Evolutionary conservation across 2,329 filamentous ascomycete genomes (phyloP).

Genomic region (Arthrocladium fulminans): DNA sequence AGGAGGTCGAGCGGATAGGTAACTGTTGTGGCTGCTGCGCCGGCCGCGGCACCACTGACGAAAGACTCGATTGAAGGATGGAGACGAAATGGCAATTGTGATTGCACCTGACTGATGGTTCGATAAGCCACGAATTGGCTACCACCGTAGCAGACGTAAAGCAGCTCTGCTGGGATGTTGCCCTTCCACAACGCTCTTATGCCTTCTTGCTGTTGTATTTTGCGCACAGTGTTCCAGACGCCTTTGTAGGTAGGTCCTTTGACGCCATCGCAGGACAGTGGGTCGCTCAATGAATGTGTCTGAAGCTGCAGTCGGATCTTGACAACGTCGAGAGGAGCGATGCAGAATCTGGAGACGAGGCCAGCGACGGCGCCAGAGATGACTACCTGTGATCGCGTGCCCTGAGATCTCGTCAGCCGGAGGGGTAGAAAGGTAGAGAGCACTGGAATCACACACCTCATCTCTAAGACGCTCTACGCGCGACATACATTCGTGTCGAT

Average conservation of each 20-base stretch:
- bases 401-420: conserved; percentile 35
- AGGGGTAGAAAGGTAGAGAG: background rate
- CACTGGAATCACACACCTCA: conserved; percentile 43
- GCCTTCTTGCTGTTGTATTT: conserved; percentile 74
- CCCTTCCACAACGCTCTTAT: conserved; percentile 90
- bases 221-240: conserved; percentile 62
- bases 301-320: conserved; percentile 97
- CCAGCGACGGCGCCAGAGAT: conserved; percentile 64
- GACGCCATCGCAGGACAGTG: conserved; percentile 47
- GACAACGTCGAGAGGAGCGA: conserved; percentile 91
- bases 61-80: conserved; percentile 69
- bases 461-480: conserved; percentile 58
- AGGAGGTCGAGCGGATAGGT: conserved; percentile 93
- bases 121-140: conserved; percentile 87
- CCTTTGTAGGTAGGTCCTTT: conserved; percentile 51
- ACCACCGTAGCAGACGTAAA: conserved; percentile 86
- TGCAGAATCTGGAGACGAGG: conserved; percentile 83
- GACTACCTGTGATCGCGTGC: conserved; percentile 57
- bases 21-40: conserved; percentile 67
- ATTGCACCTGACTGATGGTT: conserved; percentile 59
- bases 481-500: conserved; percentile 44
- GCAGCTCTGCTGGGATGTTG: conserved; percentile 86
- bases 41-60: conserved; percentile 71
- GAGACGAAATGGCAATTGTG: conserved; percentile 44
- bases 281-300: conserved; percentile 71